Evolutionary conservation across 1,284 basidiomycete genomes (phyloP), one percentile per base, ranked within the genome.

Genomic region (Anthracocystis walkeri): DNA sequence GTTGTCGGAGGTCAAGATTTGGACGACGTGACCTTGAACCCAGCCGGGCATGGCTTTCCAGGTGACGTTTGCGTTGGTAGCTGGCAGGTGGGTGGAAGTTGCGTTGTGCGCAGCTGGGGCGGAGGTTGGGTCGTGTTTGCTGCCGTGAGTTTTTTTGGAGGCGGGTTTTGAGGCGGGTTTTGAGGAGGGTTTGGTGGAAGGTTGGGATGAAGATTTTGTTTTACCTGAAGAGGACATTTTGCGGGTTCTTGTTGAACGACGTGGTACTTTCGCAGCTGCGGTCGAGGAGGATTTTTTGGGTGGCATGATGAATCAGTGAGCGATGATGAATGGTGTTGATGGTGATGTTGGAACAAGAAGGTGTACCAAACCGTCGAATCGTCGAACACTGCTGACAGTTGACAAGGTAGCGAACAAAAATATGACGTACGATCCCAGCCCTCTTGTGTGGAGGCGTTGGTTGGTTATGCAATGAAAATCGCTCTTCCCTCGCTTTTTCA

Each of bases 41-140:
- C 65, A 67, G 25, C 65, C 65, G 5, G 58, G 65, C 65, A 67
- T 61, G 8, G 65, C 65, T 40, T 67, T 67, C 65, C 65, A 68
- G 3, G 51, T 55, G 21, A 57, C 59, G 21, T 62, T 50, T 38
- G 63, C 56, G 10, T 46, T 52, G 3, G 50, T 57, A 18, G 29
- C 31, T 6, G 65, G 58, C 6, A 67, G 54, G 42, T 57, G 48
- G 29, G 33, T 20, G 21, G 59, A 1, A 14, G 52, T 48, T 5
- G 65, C 55, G 35, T 61, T 51, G 54, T 57, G 46, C 27, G 7
- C 27, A 7, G 53, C 54, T 7, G 58, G 65, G 21, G 58, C 40
- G 12, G 44, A 40, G 54, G 41, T 45, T 16, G 45, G 16, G 49
- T 67, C 54, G 42, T 67, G 65, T 42, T 67, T 67, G 40, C 38